A percentile compares a stretch with the other conserved stretches of the same genome.
These are phyloP conservation scores for Sarocladium strictum DNA, from an alignment of 2,329 filamentous ascomycete species.

Conservation along the genomic window DNA sequence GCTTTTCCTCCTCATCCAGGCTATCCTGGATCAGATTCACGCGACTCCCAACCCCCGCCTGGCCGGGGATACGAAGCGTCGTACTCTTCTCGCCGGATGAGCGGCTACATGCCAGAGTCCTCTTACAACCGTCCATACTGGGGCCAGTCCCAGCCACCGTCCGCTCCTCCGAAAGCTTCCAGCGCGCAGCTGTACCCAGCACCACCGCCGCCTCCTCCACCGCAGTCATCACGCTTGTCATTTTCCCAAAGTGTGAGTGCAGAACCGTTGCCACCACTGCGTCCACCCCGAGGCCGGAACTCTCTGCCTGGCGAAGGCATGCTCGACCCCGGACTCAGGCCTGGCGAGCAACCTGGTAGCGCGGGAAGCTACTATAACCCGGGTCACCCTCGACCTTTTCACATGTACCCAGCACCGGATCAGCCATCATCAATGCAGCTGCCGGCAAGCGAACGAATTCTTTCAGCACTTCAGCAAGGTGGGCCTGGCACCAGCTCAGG, in stretches of 20 bases:
- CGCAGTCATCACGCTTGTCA: constrained; percentile 24
- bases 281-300: constrained; percentile 30
- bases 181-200: constrained; percentile 1
- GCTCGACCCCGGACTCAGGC: constrained; percentile 26
- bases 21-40: constrained; percentile 19
- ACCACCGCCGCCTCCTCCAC: constrained; percentile 14
- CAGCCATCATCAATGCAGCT: constrained; percentile 20
- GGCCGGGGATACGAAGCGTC: not conserved
- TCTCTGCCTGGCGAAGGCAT: constrained; percentile 27
- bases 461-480: constrained; percentile 27
- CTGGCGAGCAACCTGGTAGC: constrained; percentile 17
- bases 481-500: constrained; percentile 17
- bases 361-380: constrained; percentile 26
- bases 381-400: constrained; percentile 23
- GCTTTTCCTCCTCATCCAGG: constrained; percentile 22
- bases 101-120: constrained; percentile 8
- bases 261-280: constrained; percentile 31
- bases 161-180: constrained; percentile 12
- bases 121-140: constrained; percentile 27
- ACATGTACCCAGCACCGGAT: constrained; percentile 25
- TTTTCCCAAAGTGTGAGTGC: constrained; percentile 29
- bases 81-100: constrained; percentile 7
- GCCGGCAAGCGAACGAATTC: constrained; percentile 23
- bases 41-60: not conserved
- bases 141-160: constrained; percentile 16